phyloP scores from a whole-genome alignment of 2,329 filamentous ascomycete species.

The Exophiala calicioides region DNA sequence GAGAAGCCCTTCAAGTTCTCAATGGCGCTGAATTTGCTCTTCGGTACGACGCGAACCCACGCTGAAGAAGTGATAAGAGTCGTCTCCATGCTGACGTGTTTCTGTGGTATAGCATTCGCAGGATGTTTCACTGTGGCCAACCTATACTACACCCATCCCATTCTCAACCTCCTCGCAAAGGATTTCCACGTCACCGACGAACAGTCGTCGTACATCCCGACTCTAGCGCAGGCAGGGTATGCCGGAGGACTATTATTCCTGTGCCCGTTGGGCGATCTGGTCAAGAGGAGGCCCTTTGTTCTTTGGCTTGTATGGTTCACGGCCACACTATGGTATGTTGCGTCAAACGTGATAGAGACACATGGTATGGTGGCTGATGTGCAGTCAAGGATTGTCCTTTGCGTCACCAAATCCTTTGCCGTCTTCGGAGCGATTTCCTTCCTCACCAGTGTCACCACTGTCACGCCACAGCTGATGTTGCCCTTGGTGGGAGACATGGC shows the following conservation, averaged over 20 bases:
- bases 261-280: conserved; percentile 70
- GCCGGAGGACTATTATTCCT: conserved; percentile 71
- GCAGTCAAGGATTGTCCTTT: conserved; percentile 58
- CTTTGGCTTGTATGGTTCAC: conserved; percentile 68
- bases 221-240: conserved; percentile 77
- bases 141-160: conserved; percentile 78
- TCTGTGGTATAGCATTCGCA: conserved; percentile 37
- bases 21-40: conserved; percentile 34
- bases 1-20: conserved; percentile 33
- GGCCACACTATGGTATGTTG: conserved; percentile 62
- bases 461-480: conserved; percentile 78
- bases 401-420: conserved; percentile 64
- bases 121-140: conserved; percentile 73
- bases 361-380: background rate
- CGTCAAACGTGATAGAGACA: conserved; percentile 15
- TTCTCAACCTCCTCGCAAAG: conserved; percentile 71
- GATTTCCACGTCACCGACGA: conserved; percentile 73
- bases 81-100: background rate
- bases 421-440: conserved; percentile 73
- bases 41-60: conserved; percentile 32
- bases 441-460: conserved; percentile 71
- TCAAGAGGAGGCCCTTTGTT: conserved; percentile 67
- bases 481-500: conserved; percentile 78
- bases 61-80: background rate
- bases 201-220: conserved; percentile 67